Evolutionary conservation across 1,139 yeast species (phyloP), one percentile per base, ranked within the genome.

Genomic region (Yamadazyma siamensis): DNA sequence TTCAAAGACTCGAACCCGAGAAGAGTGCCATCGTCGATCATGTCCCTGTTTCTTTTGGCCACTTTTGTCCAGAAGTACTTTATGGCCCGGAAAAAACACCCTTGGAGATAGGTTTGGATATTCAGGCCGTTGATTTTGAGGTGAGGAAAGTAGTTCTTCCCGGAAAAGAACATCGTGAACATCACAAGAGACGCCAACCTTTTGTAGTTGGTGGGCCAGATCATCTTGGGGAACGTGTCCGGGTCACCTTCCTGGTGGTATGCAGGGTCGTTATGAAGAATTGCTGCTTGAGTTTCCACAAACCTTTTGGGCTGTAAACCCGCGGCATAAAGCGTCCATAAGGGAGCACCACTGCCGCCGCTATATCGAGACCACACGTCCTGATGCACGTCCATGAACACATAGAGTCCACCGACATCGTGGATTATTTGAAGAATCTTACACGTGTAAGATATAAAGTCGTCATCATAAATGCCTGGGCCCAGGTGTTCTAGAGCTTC

Each of bases 261-360:
- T 14, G 61, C 43, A 1, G 63, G 47, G 23, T 65, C 67, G 44
- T 80, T 79, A 47, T 85, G 94, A n/a, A 84, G 49, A 10, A 85
- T 59, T 0, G 94, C 87, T 1, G 94, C 94, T 39, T 80, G 82
- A 0, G 89, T 82, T 1, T 41, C 63, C 1, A 69, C 55, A 47
- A 89, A 85, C n/a, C 74, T 57, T 15, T 56, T 61, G 0, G 96
- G 96, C 32, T 89, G 77, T 31, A 89, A 61, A 1, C 96, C 96
- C 3, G 94, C 95, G n/a, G 95, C 94, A 48, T 84, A 81, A n/a
- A 87, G 59, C 0, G 96, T 88, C 97, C 97, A 89, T 56, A 86
- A 47, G 0, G 97, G 96, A 5, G 96, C 95, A 13, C 97, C 97
- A 36, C 89, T 80, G 2, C 97, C 97, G n/a, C 97, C 96, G 12